Evolutionary conservation across 2,329 filamentous ascomycete species (phyloP), one percentile per base, ranked within the genome.

Genomic region (Apiospora aurea): DNA sequence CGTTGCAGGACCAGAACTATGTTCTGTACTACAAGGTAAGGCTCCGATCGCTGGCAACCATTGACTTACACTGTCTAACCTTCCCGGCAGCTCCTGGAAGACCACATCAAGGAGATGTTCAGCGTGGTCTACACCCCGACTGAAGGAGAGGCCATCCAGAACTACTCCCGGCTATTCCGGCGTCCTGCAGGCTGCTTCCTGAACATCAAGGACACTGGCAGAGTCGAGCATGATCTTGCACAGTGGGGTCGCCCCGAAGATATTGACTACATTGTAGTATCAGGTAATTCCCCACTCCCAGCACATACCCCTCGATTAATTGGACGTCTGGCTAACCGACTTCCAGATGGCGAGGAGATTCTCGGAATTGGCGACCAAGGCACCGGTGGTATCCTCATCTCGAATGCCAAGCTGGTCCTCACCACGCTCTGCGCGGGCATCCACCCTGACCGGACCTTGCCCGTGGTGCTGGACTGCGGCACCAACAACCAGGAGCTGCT

Each of bases 91-190:
- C 86, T 97, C 13, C 86, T 96, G 10, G 88, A 93, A 79, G 90
- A 93, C 5, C 92, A 97, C 77, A 83, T 97, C 26, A 91, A 93
- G 74, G 94, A 97, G 79, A 96, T 97, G 93, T 95, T 97, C 78
- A 90, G 92, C 53, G 85, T 97, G n/a, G 93, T 97, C 41, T 97
- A 97, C 79, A 97, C 95, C 0, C 95, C 95, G 0, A 97, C 95
- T 0, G 94, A 97, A 82, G 94, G 93, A 11, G 94, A 97, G 53
- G 95, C 95, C 0, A 97, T 97, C 69, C 90, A 94, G 75, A 93
- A 95, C 74, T 97, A 94, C 79, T 96, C 94, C 0, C 84, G 91
- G 0, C 80, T 96, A 0, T 97, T 97, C 78, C 85, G 95, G 14
- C 86, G 89, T 24, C 93, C 94, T 0, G 92, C 96, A 75, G 95